Evolutionary conservation across 441 rosid genomes (phyloP), one percentile per base, ranked within the genome.

Genomic region (Melastoma candidum): DNA sequence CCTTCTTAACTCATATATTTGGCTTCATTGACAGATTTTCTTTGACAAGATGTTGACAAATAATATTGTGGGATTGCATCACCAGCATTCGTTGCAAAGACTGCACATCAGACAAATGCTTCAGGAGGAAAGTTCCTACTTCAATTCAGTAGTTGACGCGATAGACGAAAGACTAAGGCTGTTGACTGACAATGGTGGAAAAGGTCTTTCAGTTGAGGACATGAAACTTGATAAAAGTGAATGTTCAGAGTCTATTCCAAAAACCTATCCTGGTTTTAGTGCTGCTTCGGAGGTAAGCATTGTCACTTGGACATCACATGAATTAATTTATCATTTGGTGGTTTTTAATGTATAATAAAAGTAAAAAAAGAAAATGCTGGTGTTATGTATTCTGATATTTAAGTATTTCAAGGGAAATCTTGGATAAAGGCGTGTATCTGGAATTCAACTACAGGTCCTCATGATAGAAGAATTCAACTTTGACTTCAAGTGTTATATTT

Each of bases 41-140:
- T 75, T 75, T 58, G 75, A 71, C 72, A 74, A 78, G 75, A 66
- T 68, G 64, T 57, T 94, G 54, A 56, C 72, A 58, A 66, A 68
- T 60, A 77, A 68, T 51, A 66, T 90, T 68, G 53, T 62, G 54
- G 81, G 70, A 51, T 61, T 94, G 59, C 85, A 51, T 11, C 66
- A 73, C 65, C 73, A 46, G 57, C 82, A 87, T 81, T 80, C 85
- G 67, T 74, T 75, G 69, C 71, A 82, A 45, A 87, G 76, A 72
- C 67, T 46, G 48, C 59, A 79, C 53, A 68, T 94, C 60, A 64
- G 61, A 70, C 63, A 73, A 63, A 65, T 84, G 59, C 95, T 94
- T 56, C 64, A 71, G 2, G 90, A 80, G 75, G 95, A 66, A 77
- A 83, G 66, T 36, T 72, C 64, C 29, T 72, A 63, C 60, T 61